These are phyloP conservation scores for Claviceps sp. DNA, from an alignment of 2,329 filamentous ascomycete genomes.

Conservation along the genomic window DNA sequence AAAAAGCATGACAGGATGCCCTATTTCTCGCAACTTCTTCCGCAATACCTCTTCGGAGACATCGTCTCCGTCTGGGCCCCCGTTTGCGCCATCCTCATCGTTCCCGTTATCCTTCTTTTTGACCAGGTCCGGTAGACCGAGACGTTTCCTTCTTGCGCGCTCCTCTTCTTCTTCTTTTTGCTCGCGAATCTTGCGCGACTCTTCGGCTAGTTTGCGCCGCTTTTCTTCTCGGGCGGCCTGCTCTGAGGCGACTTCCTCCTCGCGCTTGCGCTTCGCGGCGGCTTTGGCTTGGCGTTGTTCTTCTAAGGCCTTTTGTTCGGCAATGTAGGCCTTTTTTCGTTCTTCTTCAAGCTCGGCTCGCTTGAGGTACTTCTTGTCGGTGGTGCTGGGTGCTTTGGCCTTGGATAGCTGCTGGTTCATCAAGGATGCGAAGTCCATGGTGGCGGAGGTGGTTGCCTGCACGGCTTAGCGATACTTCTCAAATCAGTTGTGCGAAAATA, in stretches of 20 bases:
- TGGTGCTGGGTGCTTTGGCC: slow-evolving; percentile 40
- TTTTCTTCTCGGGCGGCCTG: slow-evolving; percentile 67
- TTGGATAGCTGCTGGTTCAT: slow-evolving; percentile 91
- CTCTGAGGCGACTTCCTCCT: slow-evolving; percentile 69
- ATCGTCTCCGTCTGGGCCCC: slow-evolving; percentile 36
- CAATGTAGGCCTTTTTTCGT: slow-evolving; percentile 64
- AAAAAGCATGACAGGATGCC: slow-evolving; percentile 65
- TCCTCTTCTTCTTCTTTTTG: slow-evolving; percentile 65
- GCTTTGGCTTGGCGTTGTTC: slow-evolving; percentile 55
- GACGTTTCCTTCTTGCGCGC: slow-evolving; percentile 53
- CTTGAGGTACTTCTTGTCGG: slow-evolving; percentile 64
- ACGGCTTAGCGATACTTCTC: neutral
- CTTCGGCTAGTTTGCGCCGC: slow-evolving; percentile 65
- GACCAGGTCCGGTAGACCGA: slow-evolving; percentile 67
- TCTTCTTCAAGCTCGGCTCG: slow-evolving; percentile 77
- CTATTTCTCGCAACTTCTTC: slow-evolving; percentile 52
- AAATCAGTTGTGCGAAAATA: too few relatives aligned
- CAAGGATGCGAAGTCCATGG: slow-evolving; percentile 89
- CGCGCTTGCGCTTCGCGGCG: slow-evolving; percentile 72
- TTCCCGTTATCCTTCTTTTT: slow-evolving; percentile 25
- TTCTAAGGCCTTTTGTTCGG: slow-evolving; percentile 66
- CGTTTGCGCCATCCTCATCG: slow-evolving; percentile 25
- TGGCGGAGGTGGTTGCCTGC: slow-evolving; percentile 6
- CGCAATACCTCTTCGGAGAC: slow-evolving; percentile 59
- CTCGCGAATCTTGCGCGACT: slow-evolving; percentile 55